Evolutionary conservation across 257 asterid species (phyloP), one percentile per base, ranked within the genome.

Genomic region (Ehretia macrophylla): DNA sequence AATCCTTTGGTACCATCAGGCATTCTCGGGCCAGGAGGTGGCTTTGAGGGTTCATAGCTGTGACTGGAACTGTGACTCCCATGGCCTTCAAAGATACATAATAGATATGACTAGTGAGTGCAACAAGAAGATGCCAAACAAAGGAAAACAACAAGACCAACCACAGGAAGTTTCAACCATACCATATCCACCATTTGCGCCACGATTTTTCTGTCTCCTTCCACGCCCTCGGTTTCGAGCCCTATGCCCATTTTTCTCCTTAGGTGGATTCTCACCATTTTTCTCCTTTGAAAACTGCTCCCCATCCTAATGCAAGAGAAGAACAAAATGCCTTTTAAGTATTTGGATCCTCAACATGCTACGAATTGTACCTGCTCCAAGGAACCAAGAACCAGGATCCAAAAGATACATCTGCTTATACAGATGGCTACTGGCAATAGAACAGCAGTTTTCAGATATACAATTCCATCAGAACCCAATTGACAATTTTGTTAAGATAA

Each of bases 1-100:
- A 91, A 91, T 59, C 96, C 98, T 73, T 85, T 80, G 57, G 99
- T 86, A 56, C 99, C 99, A 60, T 89, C 99, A 0, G 99, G 99
- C 99, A 93, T 93, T 68, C 60, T 81, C n/a, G 97, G 99, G 17
- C 97, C 99, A 2, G 99, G 97, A 40, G 97, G 96, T 0, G 94
- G 97, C 75, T 89, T 93, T 20, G 94, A 77, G 37, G 84, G 80
- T 62, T 93, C 99, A 42, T 65, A 23, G 17, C 55, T 73, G 68
- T 82, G 96, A 64, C 62, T 48, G 9, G 79, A 60, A 19, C 71
- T 56, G 45, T 71, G 82, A 4, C 77, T 68, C 54, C 87, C 95
- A 14, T 78, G 93, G 54, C 93, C 96, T 87, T 73, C 5, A 66
- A 10, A 42, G 14, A 42, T 63, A 32, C 27, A 66, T 46, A 57